phyloP scores from a whole-genome alignment of 495 filamentous ascomycete species.

The Penicillium ochrochloron region DNA sequence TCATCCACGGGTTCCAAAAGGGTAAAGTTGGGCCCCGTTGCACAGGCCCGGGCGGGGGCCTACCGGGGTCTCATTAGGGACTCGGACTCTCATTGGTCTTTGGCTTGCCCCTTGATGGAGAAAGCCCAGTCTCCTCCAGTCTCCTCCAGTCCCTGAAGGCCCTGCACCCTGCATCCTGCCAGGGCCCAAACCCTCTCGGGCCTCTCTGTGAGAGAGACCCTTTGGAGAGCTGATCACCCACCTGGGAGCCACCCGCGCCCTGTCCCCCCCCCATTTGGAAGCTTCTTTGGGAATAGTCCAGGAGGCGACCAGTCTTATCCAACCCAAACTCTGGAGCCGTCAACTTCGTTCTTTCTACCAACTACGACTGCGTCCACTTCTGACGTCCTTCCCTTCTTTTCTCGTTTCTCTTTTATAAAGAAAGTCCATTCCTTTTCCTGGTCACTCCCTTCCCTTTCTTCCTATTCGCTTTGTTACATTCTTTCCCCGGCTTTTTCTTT shows the following conservation, averaged over 20 bases:
- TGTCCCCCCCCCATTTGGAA: slow-evolving; percentile 9
- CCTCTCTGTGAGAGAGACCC: slow-evolving; percentile 6
- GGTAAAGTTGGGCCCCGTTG: slow-evolving; percentile 2
- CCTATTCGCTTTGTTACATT: background rate
- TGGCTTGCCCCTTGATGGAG: slow-evolving; percentile 8
- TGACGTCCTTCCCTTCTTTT: slow-evolving; percentile 18
- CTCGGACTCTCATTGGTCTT: slow-evolving; percentile 1
- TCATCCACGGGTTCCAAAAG: slow-evolving; percentile 27
- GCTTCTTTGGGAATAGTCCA: slow-evolving; percentile 15
- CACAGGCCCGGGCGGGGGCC: background rate
- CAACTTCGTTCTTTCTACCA: slow-evolving; percentile 11
- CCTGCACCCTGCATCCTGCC: slow-evolving; percentile 8
- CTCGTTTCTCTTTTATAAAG: background rate
- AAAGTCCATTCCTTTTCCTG: slow-evolving; percentile 3
- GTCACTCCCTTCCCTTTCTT: background rate
- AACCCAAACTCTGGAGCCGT: slow-evolving; percentile 13
- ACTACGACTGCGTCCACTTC: slow-evolving; percentile 10
- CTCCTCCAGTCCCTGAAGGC: too few species aligned
- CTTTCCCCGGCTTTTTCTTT: slow-evolving; percentile 12
- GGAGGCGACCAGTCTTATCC: slow-evolving; percentile 12
- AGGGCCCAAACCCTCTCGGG: slow-evolving; percentile 15
- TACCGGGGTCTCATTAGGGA: background rate
- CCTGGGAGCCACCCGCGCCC: background rate
- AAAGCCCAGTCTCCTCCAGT: background rate
- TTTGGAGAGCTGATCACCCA: slow-evolving; percentile 11